Conservation (phyloP, 805 yeast genomes). For the Maudiozyma bulderi region DNA sequence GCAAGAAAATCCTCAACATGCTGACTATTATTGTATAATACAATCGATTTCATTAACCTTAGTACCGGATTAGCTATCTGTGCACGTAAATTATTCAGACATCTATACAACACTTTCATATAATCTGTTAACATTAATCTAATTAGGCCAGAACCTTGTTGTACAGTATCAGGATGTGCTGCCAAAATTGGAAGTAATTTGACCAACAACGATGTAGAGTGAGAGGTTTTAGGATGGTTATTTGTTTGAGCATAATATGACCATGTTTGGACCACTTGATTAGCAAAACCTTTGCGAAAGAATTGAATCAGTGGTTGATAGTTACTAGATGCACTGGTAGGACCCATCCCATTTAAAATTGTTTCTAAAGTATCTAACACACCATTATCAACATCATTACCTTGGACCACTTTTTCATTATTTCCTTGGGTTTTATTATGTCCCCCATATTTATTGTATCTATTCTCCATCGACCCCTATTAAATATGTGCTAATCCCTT, state of each 20-base stretch:
- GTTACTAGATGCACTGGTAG: conserved; percentile 14
- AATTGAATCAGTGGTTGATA: conserved; percentile 24
- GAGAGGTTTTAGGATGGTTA: conserved; percentile 43
- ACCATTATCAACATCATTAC: conserved; percentile 21
- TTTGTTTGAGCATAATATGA: conserved; percentile 38
- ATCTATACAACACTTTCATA: conserved; percentile 56
- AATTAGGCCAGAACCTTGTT: conserved; percentile 24
- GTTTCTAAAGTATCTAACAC: conserved; percentile 19
- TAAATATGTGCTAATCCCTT: no score
- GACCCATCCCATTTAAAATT: conserved; percentile 14
- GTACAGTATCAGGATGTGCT: conserved; percentile 9
- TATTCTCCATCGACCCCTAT: neutral
- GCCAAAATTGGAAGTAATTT: conserved; percentile 27
- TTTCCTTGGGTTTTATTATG: neutral
- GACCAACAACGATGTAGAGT: conserved; percentile 34
- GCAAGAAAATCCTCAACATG: conserved; percentile 50
- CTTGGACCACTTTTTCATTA: conserved; percentile 6
- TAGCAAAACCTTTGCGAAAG: conserved; percentile 28
- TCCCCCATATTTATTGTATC: neutral
- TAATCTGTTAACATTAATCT: conserved; percentile 46
- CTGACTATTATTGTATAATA: conserved; percentile 39
- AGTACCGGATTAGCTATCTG: conserved; percentile 52
- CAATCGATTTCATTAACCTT: conserved; percentile 44
- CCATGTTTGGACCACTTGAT: conserved; percentile 38
- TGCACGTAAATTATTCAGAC: conserved; percentile 49